Base-by-base conservation (phyloP, 2,329 filamentous ascomycete species). In the Apiospora sp. region DNA sequence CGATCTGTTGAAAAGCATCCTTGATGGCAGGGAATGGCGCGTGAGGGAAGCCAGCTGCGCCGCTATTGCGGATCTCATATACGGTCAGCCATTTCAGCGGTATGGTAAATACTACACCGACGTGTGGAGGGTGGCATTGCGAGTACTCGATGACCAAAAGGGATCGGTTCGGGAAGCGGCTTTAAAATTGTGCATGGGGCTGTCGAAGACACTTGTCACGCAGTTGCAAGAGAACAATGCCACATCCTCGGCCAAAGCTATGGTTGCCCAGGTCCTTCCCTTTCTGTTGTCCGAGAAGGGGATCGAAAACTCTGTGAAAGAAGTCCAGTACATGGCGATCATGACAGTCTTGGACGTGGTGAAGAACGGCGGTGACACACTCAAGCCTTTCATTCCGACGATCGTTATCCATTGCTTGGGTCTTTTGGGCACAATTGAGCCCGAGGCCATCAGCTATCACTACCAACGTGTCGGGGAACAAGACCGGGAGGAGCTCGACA, bases 131-230 rank as follows among this genome's bases (percentile, higher is more conserved):
- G 90, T 93, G 41, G 93, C 94, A 0, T 93, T 98, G 82, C 97
- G 94, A 79, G 95, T 99, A 0, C 86, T 98, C 7, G 96, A 99
- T 81, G 96, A 99, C 81, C 97, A 98, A 81, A 99, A 99, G 81
- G 93, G 92, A 10, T 95, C 93, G 0, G 96, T 99, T 5, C 90
- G 96, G 70, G 87, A 89, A 48, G 93, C 95, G 1, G 96, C 96
- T 1, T 87, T 95, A 67, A 91, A 92, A 73, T 87, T 99, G 5
- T 97, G 95, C 78, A 92, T 95, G 80, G 91, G 92, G 0, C 87
- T 99, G 48, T 97, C 95, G 0, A 95, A 94, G 70, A 93, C 94
- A 22, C 88, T 98, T 19, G 94, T 97, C 4, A 92, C 95, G 41
- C 93, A 95, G 73, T 88, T 98, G 1, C 94, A 98, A 81, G 92